Conservation (phyloP, 2,329 filamentous ascomycete species). For the Ophiostoma ulmi region DNA sequence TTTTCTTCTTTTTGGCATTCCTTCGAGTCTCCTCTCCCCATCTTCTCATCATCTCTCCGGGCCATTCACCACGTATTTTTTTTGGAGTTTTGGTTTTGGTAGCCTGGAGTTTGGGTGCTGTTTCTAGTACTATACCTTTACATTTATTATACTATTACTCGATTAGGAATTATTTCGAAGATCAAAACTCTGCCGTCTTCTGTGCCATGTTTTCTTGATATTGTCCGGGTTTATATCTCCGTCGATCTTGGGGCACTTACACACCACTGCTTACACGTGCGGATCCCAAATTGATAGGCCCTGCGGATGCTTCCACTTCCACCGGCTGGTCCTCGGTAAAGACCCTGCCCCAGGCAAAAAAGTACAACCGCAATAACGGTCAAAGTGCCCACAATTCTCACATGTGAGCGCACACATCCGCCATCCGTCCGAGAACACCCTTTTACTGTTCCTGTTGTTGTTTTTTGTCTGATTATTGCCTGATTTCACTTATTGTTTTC, state of each 20-base stretch:
- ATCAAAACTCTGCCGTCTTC: not conserved
- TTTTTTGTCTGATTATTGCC: no score
- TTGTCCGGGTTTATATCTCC: not conserved
- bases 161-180: not conserved
- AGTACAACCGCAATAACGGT: not conserved
- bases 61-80: not conserved
- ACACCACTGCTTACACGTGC: conserved; percentile 16
- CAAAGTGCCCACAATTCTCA: conserved; percentile 7
- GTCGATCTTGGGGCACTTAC: not conserved
- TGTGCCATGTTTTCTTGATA: not conserved
- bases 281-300: conserved; percentile 2
- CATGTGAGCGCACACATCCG: not conserved
- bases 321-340: conserved; percentile 26
- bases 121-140: not conserved
- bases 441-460: not conserved
- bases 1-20: not conserved
- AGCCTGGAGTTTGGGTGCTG: not conserved
- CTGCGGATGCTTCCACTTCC: not conserved
- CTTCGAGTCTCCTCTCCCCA: not conserved
- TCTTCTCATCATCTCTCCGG: not conserved
- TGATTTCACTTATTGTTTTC: not conserved
- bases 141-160: not conserved
- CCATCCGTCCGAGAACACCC: conserved; percentile 20
- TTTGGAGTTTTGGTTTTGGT: not conserved
- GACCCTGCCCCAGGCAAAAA: conserved; percentile 5